Evolutionary conservation across 169 alveolate genomes (phyloP).

Genomic region (Cyclospora cayetanensis): DNA sequence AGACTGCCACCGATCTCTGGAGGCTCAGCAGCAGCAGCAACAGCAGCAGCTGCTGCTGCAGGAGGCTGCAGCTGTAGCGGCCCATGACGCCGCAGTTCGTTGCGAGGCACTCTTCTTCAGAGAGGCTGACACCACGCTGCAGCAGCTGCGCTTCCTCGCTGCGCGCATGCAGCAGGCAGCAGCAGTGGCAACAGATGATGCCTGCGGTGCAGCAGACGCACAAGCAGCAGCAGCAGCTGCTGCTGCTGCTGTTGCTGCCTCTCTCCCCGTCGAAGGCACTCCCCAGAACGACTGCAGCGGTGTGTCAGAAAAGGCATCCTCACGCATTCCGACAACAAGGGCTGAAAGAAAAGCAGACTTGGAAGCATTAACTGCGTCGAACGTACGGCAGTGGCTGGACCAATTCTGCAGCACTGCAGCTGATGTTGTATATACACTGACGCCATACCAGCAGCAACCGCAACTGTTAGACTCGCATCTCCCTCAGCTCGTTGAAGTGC

Average conservation of each 20-base stretch:
- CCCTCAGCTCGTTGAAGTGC: constrained; percentile 7
- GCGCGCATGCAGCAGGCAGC: background rate
- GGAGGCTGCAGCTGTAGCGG: constrained; percentile 35
- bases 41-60: background rate
- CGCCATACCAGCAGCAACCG: constrained; percentile 50
- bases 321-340: background rate
- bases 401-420: constrained; percentile 20
- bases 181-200: background rate
- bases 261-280: background rate
- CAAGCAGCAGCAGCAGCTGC: background rate
- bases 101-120: constrained; percentile 30
- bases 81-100: background rate
- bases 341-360: background rate
- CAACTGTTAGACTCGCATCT: background rate
- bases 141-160: constrained; percentile 30
- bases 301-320: background rate
- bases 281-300: background rate
- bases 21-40: background rate
- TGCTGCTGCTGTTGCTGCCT: background rate
- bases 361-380: background rate
- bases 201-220: background rate
- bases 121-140: constrained; percentile 21
- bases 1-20: background rate
- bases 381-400: constrained; percentile 5
- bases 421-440: constrained; percentile 21